Conservation (phyloP, 768 basidiomycete species). For the Tulasnella sp. region DNA sequence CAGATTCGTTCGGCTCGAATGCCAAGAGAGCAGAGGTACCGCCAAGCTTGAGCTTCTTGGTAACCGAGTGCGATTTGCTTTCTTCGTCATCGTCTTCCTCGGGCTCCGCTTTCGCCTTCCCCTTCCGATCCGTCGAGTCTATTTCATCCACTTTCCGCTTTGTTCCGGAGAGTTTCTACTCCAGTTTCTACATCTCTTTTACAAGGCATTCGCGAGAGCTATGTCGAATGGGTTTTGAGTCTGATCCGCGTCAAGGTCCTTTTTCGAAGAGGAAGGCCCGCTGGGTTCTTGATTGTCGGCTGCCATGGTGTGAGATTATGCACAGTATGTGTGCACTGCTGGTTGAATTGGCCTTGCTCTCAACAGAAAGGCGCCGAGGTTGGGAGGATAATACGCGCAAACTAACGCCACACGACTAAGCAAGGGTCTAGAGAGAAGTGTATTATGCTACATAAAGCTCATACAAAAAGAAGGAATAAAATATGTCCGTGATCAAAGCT, state of each 20-base stretch:
- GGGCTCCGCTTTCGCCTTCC: background rate
- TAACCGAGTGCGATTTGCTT: slow-evolving; percentile 3
- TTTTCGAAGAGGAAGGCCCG: background rate
- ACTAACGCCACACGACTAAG: background rate
- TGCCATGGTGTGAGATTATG: background rate
- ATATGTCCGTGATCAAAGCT: background rate
- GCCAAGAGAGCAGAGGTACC: background rate
- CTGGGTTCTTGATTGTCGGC: background rate
- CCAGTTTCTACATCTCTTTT: background rate
- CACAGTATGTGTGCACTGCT: background rate
- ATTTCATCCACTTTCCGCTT: slow-evolving; percentile 4
- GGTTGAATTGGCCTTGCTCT: background rate
- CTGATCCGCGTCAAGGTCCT: slow-evolving; percentile 17
- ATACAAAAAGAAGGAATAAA: background rate
- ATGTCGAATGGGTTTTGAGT: slow-evolving; percentile 26
- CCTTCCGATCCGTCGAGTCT: background rate
- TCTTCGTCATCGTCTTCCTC: slow-evolving; percentile 10
- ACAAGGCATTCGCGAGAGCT: slow-evolving; percentile 10
- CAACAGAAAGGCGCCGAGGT: background rate
- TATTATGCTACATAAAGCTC: background rate
- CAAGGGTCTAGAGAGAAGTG: background rate
- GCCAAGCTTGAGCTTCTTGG: slow-evolving; percentile 13
- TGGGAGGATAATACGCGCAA: too few relatives aligned
- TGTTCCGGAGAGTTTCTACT: slow-evolving; percentile 3
- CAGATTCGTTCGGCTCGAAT: background rate